These are phyloP conservation scores for Plasmodium malariae DNA, from an alignment of 169 alveolate genomes.

Conservation along the genomic window DNA sequence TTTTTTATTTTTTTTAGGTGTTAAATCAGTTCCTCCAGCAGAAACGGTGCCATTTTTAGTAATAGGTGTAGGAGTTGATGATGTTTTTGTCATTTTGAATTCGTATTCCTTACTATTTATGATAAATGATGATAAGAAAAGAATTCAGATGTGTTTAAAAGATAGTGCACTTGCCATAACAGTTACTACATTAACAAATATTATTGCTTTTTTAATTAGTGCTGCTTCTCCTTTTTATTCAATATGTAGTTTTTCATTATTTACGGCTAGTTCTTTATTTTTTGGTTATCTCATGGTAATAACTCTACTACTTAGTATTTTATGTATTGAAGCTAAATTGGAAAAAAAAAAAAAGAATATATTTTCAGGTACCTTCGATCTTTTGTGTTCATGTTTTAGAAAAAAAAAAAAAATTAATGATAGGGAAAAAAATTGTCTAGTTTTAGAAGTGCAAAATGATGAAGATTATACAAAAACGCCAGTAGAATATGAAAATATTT, in stretches of 20 bases:
- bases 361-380: conserved; percentile 6
- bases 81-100: conserved; percentile 86
- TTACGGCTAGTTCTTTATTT: conserved; percentile 84
- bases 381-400: conserved; percentile 17
- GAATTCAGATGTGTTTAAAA: conserved; percentile 84
- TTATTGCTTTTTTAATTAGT: conserved; percentile 87
- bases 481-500: conserved; percentile 51
- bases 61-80: conserved; percentile 89
- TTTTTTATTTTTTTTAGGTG: conserved; percentile 84
- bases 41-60: conserved; percentile 88
- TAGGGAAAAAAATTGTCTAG: background rate
- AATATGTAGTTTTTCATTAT: conserved; percentile 84
- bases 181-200: conserved; percentile 88
- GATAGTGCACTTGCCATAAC: conserved; percentile 88
- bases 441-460: conserved; percentile 18
- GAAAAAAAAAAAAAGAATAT: conserved; percentile 72
- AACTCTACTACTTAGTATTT: conserved; percentile 84
- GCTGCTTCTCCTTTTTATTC: conserved; percentile 87
- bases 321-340: conserved; percentile 85
- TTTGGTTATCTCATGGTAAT: conserved; percentile 86
- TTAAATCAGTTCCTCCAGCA: conserved; percentile 86
- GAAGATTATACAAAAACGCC: conserved; percentile 8
- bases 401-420: background rate
- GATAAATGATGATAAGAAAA: conserved; percentile 82
- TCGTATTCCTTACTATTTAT: conserved; percentile 84